phyloP scores from a whole-genome alignment of 1,139 yeast species.

The Candida sanyaensis region DNA sequence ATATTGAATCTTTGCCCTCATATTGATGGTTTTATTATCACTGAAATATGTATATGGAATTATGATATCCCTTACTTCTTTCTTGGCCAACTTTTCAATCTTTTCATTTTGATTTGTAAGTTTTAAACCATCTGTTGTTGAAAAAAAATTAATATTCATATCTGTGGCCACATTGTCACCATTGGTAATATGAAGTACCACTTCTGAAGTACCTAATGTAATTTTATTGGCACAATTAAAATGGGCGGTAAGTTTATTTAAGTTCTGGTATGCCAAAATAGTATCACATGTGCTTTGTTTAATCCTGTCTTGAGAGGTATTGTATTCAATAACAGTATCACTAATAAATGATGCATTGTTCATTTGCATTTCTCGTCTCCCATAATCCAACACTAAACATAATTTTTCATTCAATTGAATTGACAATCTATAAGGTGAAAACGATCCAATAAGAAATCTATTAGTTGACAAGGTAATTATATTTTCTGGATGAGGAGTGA shows the following conservation, averaged over 20 bases:
- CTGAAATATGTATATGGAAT: conserved; percentile 27
- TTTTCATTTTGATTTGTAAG: conserved; percentile 16
- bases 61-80: conserved; percentile 14
- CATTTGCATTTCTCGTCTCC: conserved; percentile 2
- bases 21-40: conserved; percentile 27
- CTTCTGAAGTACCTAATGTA: conserved; percentile 24
- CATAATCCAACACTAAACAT: conserved; percentile 14
- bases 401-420: conserved; percentile 24
- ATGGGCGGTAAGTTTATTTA: conserved; percentile 25
- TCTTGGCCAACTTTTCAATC: conserved; percentile 21
- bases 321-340: conserved; percentile 13
- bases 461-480: conserved; percentile 23
- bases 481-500: conserved; percentile 13
- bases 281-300: neutral
- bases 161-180: conserved; percentile 19
- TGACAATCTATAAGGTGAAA: conserved; percentile 22
- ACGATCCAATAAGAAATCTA: conserved; percentile 26
- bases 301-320: neutral
- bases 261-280: conserved; percentile 16
- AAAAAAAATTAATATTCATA: conserved; percentile 16
- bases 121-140: conserved; percentile 21
- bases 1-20: conserved; percentile 36
- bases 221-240: conserved; percentile 19
- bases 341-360: conserved; percentile 11
- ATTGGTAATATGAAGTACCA: conserved; percentile 22